Base-by-base conservation (phyloP, 441 rosid genomes). In the Biscutella laevigata region DNA sequence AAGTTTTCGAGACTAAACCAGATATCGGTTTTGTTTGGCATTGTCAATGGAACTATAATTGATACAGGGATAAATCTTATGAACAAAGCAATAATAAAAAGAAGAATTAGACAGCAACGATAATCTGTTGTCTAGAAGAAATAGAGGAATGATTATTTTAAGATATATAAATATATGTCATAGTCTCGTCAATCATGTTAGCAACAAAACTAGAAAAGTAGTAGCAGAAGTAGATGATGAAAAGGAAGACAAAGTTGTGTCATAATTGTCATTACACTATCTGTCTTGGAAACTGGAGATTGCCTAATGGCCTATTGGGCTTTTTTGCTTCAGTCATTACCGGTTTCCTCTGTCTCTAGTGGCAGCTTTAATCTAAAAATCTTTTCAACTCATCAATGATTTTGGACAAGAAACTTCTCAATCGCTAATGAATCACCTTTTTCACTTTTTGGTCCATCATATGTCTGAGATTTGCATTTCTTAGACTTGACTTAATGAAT, bases 231-330 rank as follows among this genome's bases (percentile, higher is more conserved):
- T 16, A 55, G 52, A 64, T 64, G 51, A 64, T 56, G 69, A 48
- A 0, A 49, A 5, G 11, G 62, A 64, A 48, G 69, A 64, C 63
- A 48, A 57, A 64, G 26, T 40, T 40, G 57, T 64, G 44, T 39
- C 62, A 63, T 56, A 24, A 63, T 53, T 60, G 57, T 36, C 26
- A 25, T 55, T n/a, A 56, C 69, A 40, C 57, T 33, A 56, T 33
- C 58, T 47, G 58, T 49, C 69, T 56, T 64, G 69, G 63, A 64
- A 64, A 64, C 57, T 49, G 69, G 49, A 12, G 27, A 64, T 7
- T 27, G 45, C 45, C 43, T 30, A 24, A 32, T 55, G 49, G 57
- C 45, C 32, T 24, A 49, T 49, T 63, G 43, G 5, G 56, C 37
- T 55, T 55, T 41, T 33, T n/a, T n/a, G 57, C 17, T 55, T 47